phyloP scores from a whole-genome alignment of 2,329 filamentous ascomycete species.

The Basipetospora chlamydospora region DNA sequence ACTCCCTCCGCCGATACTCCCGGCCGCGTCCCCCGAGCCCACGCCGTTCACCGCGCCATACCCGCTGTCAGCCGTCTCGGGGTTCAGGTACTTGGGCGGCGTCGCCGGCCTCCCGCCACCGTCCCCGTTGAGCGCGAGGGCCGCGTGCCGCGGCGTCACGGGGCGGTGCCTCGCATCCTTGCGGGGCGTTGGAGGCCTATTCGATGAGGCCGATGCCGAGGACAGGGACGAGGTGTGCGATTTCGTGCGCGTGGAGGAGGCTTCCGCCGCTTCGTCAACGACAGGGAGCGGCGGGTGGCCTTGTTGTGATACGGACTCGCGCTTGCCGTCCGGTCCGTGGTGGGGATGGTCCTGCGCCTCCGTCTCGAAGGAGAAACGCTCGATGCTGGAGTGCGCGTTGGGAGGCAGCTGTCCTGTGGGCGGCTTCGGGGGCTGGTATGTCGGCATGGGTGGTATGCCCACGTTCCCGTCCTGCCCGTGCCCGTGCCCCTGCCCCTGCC shows the following conservation, averaged over 20 bases:
- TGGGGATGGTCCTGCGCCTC: not conserved
- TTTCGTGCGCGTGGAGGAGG: conserved; percentile 42
- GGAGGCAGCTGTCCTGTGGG: conserved; percentile 18
- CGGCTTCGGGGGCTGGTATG: conserved; percentile 28
- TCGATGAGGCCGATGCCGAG: not conserved
- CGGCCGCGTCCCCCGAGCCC: no score
- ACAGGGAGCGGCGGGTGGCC: conserved; percentile 54
- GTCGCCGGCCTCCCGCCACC: conserved; percentile 25
- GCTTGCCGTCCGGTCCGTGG: conserved; percentile 3
- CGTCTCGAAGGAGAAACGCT: no score
- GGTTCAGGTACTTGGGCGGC: conserved; percentile 30
- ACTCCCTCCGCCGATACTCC: no score
- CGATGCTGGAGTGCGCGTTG: conserved; percentile 38
- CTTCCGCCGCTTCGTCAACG: conserved; percentile 81
- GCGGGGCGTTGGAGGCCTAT: conserved; percentile 31
- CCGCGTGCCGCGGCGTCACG: conserved; percentile 1
- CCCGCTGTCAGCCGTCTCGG: conserved; percentile 32
- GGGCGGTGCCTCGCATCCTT: conserved; percentile 16
- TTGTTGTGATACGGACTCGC: conserved; percentile 27
- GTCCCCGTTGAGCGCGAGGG: not conserved
- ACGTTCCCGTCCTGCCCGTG: no score
- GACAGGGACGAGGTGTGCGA: not conserved
- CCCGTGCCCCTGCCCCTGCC: no score
- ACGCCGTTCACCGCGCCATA: conserved; percentile 23
- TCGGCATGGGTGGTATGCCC: conserved; percentile 34